Evolutionary conservation across 371 early-diverging fungal genomes (phyloP), one percentile per base, ranked within the genome.

Genomic region (Apophysomyces variabilis): DNA sequence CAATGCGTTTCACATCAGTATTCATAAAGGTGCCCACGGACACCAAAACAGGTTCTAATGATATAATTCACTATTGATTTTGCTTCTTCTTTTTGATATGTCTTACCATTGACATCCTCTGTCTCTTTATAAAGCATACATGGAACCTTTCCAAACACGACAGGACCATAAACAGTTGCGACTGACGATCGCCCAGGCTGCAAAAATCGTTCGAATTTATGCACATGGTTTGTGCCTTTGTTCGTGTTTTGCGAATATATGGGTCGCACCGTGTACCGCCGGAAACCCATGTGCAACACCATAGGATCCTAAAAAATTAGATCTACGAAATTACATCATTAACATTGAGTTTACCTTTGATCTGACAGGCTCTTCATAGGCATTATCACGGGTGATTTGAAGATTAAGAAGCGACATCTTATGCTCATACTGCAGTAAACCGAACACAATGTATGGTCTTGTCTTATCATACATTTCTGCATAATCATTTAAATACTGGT

Each of bases 121-220:
- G 84, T 82, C 64, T 87, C 89, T 66, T 88, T 88, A 71, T 90
- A 93, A 59, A 94, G 73, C 69, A 92, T 78, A 21, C 90, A 88
- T 16, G 94, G 95, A 26, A 89, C 86, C 60, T 86, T 84, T 46
- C 94, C 94, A 77, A 95, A 95, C 45, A 88, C 88, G 69, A 95
- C 90, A 14, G 97, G 98, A 4, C 92, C 96, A 76, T 91, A 97
- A 13, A 95, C 84, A 16, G 95, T 92, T 18, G 89, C 96, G 3
- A 96, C 85, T 39, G 85, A 83, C 5, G 89, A 80, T 35, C 84
- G 75, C 43, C 92, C 93, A 39, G 80, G 82, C 66, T 88, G 87
- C 65, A 96, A 75, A 83, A 92, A 97, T n/a, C 96, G 86, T 71
- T 95, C 95, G 67, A 92, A 93, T 84, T 95, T 95, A 82, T 96